Evolutionary conservation across 129 eudicot genomes (phyloP), one percentile per base, ranked within the genome.

Genomic region (Tanacetum coccineum): DNA sequence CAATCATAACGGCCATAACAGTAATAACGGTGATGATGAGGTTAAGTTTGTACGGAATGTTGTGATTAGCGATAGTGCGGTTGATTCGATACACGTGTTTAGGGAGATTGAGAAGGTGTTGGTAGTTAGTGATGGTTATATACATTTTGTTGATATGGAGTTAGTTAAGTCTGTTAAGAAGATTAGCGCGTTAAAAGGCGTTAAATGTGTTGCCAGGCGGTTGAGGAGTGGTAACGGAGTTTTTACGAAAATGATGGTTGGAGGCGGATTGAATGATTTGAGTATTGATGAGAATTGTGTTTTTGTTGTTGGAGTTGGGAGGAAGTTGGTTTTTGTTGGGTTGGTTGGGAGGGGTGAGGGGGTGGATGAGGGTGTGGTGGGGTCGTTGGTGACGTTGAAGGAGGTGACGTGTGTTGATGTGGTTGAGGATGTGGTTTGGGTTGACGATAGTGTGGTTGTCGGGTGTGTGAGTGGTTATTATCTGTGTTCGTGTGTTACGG

Each of bases 401-500:
- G 99, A 94, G 73, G 74, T 86, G 53, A 76, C 65, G 9, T 87
- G 96, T 69, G 78, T 74, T 64, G 95, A 88, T 64, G 74, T 84
- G 68, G 79, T 82, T 39, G 79, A 82, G 20, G 70, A 73, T 8
- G 4, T 89, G 59, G 85, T 80, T 59, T 94, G 99, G 99, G 59
- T 89, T 44, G 87, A 84, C 78, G 97, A 94, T 85, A 82, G 87
- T 10, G 64, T 94, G 0, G 14, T 94, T 44, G 82, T 87, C 3
- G 99, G 97, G 18, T 79, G 82, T 67, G 70, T 70, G 28, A 78
- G 75, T 75, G 99, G 95, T 71, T 94, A 94, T 70, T 80, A 74
- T 71, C 49, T 94, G 74, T 84, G 83, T 85, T 81, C 85, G 0
- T 94, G 93, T 67, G 71, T 75, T n/a, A 76, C 72, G 7, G 95